A percentile compares a stretch with the other conserved stretches of the same genome.
These are phyloP conservation scores for Hygrophorus russula DNA, from an alignment of 768 basidiomycete genomes.

Conservation along the genomic window DNA sequence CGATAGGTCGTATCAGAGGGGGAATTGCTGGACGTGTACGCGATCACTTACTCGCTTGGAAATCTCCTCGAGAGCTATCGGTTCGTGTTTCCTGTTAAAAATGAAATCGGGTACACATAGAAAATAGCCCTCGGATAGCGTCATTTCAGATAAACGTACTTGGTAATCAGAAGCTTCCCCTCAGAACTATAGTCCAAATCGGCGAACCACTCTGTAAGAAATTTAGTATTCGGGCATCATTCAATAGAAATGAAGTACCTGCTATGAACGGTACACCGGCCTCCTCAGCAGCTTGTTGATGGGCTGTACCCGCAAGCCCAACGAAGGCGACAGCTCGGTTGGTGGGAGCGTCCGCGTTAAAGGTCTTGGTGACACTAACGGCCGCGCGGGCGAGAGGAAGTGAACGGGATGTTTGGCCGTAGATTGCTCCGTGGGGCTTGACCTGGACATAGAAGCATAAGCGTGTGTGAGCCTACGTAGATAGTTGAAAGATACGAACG, in stretches of 20 bases:
- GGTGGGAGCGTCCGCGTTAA: slow-evolving; percentile 14
- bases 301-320: slow-evolving; percentile 53
- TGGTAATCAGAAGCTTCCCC: slow-evolving; percentile 50
- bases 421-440: slow-evolving; percentile 53
- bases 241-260: slow-evolving; percentile 21
- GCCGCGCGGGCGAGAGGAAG: slow-evolving; percentile 43
- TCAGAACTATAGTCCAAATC: slow-evolving; percentile 49
- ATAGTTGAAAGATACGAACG: slow-evolving; percentile 18
- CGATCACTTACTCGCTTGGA: too few relatives aligned
- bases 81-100: too few relatives aligned
- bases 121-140: neutral
- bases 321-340: slow-evolving; percentile 38
- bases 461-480: neutral
- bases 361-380: slow-evolving; percentile 42
- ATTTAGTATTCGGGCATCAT: neutral
- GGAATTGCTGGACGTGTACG: too few relatives aligned
- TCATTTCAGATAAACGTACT: slow-evolving; percentile 20
- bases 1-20: neutral
- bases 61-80: too few relatives aligned
- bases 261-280: slow-evolving; percentile 50
- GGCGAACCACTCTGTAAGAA: slow-evolving; percentile 48
- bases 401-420: slow-evolving; percentile 47
- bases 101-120: neutral
- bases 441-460: slow-evolving; percentile 21
- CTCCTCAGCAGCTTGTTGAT: slow-evolving; percentile 45